Conservation (phyloP, 2,329 filamentous ascomycete genomes). For the Dryadomyces quercivorus region DNA sequence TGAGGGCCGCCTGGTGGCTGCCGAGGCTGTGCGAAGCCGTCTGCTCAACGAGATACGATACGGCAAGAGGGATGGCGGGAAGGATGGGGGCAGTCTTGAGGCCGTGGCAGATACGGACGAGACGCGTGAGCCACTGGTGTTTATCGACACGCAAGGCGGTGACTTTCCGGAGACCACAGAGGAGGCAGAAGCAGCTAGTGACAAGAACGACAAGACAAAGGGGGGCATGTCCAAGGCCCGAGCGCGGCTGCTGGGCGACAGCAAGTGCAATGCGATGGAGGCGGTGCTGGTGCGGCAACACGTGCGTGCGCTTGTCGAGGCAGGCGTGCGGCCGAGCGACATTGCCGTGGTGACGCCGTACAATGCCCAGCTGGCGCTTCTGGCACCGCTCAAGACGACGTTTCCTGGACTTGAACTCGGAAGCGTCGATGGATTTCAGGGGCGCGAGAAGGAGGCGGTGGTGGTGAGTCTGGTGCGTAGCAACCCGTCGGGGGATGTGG, state of each 20-base stretch:
- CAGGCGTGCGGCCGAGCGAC: constrained; percentile 69
- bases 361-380: constrained; percentile 77
- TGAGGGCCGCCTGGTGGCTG: constrained; percentile 67
- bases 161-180: constrained; percentile 78
- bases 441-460: constrained; percentile 91
- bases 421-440: constrained; percentile 90
- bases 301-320: constrained; percentile 58
- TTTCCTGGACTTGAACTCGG: constrained; percentile 87
- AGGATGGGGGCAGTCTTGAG: neutral
- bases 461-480: constrained; percentile 89
- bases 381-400: constrained; percentile 68
- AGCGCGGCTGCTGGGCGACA: constrained; percentile 35
- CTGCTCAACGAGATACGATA: constrained; percentile 70
- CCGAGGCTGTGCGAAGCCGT: constrained; percentile 62
- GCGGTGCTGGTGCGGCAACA: constrained; percentile 70
- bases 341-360: constrained; percentile 94
- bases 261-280: constrained; percentile 88
- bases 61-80: constrained; percentile 3
- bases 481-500: constrained; percentile 76
- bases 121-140: constrained; percentile 75
- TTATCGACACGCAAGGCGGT: constrained; percentile 93
- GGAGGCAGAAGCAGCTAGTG: constrained; percentile 29
- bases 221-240: neutral
- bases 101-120: constrained; percentile 67
- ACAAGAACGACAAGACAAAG: constrained; percentile 33